phyloP scores from a whole-genome alignment of 139 green algal species.

The Micractinium sp. region DNA sequence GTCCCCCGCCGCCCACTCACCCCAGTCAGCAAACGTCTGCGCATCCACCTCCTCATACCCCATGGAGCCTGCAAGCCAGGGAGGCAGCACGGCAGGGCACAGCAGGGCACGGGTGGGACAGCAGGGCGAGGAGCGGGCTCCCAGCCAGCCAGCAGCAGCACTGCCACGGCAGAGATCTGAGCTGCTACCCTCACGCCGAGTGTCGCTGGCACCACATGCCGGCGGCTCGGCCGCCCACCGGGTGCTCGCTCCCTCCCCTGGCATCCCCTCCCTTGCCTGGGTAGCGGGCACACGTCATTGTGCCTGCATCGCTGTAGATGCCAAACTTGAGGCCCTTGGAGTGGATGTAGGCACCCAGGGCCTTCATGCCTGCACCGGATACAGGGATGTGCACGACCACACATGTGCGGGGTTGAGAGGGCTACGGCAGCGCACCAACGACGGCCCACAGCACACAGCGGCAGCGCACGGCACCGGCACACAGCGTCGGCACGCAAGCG shows the following conservation, averaged over 20 bases:
- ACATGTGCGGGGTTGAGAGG: no score
- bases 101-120: no score
- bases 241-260: no score
- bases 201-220: no score
- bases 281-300: conserved; percentile 73
- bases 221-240: background rate
- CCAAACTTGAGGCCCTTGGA: conserved; percentile 71
- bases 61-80: conserved; percentile 43
- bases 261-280: conserved; percentile 28
- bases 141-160: background rate
- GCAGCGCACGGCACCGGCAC: no score
- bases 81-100: background rate
- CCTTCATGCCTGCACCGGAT: conserved; percentile 2
- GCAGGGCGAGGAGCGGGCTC: no score
- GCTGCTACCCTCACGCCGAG: background rate
- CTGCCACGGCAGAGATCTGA: background rate
- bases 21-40: conserved; percentile 73
- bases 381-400: no score
- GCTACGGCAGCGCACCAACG: no score
- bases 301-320: conserved; percentile 74
- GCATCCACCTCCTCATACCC: conserved; percentile 72
- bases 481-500: no score
- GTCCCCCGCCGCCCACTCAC: background rate
- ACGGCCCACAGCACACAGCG: no score
- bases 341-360: conserved; percentile 62